These are phyloP conservation scores for Ophiocordyceps unilateralis DNA, from an alignment of 2,329 filamentous ascomycete genomes.

Conservation along the genomic window DNA sequence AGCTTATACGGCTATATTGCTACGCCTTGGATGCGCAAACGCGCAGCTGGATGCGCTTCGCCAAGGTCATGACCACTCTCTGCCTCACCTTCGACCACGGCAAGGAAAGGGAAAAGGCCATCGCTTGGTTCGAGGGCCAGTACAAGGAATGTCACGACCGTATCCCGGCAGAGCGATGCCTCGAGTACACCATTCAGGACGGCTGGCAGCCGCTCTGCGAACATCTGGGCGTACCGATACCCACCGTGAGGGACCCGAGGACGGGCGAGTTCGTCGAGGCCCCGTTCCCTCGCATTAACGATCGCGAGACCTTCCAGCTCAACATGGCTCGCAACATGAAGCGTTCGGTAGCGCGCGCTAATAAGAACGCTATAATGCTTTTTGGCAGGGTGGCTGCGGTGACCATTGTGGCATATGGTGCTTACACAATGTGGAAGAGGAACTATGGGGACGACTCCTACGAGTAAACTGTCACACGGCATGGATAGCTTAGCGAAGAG, in stretches of 20 bases:
- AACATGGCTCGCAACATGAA: conserved; percentile 2
- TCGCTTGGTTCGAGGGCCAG: conserved; percentile 36
- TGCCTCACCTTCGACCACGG: conserved; percentile 53
- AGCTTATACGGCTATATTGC: conserved; percentile 10
- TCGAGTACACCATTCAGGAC: conserved; percentile 17
- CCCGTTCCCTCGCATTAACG: conserved; percentile 16
- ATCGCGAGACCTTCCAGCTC: conserved; percentile 9
- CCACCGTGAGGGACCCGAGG: conserved; percentile 14
- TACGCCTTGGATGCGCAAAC: conserved; percentile 18
- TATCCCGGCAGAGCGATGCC: conserved; percentile 12
- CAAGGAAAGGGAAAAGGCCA: conserved; percentile 47
- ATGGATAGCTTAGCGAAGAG: not conserved
- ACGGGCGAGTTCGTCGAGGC: conserved; percentile 14
- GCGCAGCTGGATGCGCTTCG: conserved; percentile 44
- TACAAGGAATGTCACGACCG: conserved; percentile 16
- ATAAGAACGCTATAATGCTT: conserved; percentile 8
- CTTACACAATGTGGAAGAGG: not conserved
- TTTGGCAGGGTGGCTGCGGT: conserved; percentile 9
- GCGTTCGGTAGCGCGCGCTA: conserved; percentile 8
- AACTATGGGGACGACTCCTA: not conserved
- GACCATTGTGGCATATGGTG: conserved; percentile 11
- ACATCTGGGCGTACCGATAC: conserved; percentile 19
- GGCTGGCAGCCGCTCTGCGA: conserved; percentile 21
- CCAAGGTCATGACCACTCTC: conserved; percentile 48
- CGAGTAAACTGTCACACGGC: not conserved